Conservation (phyloP, 176 grass and related monocot genomes). For the Zoysia pacifica region DNA sequence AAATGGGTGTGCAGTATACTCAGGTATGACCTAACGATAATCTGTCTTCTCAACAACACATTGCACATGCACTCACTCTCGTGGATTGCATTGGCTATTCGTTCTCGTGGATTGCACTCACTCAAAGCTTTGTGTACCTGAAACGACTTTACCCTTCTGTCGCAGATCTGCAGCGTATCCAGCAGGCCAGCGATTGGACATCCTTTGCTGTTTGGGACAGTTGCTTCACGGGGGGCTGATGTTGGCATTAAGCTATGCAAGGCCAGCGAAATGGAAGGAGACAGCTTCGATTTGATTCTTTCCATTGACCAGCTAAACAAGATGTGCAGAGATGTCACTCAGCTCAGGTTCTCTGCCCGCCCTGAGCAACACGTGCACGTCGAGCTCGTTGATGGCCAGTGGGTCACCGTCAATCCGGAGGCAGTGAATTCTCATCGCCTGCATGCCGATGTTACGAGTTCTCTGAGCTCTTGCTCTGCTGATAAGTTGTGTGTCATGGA, state of each 20-base stretch:
- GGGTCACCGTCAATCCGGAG: constrained; percentile 47
- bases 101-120: neutral
- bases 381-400: constrained; percentile 45
- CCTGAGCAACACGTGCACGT: constrained; percentile 56
- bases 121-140: neutral
- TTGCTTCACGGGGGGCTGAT: constrained; percentile 44
- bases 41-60: neutral
- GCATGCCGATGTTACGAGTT: constrained; percentile 41
- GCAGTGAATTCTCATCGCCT: constrained; percentile 53
- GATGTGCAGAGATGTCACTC: constrained; percentile 62
- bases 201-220: constrained; percentile 66
- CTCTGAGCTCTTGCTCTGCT: constrained; percentile 53
- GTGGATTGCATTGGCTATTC: neutral
- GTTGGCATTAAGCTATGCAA: constrained; percentile 57
- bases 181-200: constrained; percentile 46
- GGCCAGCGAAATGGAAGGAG: constrained; percentile 18
- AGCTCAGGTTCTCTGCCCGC: constrained; percentile 51
- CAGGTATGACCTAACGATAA: constrained; percentile 53
- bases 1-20: constrained; percentile 71
- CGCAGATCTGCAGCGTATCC: constrained; percentile 73
- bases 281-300: constrained; percentile 61
- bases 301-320: constrained; percentile 69
- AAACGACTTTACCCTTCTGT: constrained; percentile 10
- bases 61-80: constrained; percentile 1
- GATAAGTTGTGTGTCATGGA: constrained; percentile 58